Conservation (phyloP, 352 stramenopile genomes). For the Phytophthora lateralis region DNA sequence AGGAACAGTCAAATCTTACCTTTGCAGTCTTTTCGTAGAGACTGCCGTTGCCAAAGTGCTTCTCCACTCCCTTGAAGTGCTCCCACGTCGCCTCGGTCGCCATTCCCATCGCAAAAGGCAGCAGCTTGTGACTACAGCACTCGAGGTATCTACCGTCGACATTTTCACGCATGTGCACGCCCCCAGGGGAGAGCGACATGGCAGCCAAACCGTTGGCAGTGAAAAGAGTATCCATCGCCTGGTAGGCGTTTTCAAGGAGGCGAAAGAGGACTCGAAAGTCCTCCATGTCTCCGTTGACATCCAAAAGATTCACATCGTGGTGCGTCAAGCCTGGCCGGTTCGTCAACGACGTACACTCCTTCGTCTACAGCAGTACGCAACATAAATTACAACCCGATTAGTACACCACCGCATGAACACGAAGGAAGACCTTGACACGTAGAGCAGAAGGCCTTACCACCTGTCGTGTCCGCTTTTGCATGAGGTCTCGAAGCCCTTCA, state of each 20-base stretch:
- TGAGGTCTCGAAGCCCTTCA: neutral
- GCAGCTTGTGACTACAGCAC: slow-evolving; percentile 33
- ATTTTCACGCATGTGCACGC: slow-evolving; percentile 26
- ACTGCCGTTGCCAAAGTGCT: slow-evolving; percentile 27
- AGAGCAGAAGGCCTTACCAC: neutral
- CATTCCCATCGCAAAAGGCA: slow-evolving; percentile 36
- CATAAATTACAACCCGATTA: neutral
- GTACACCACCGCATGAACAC: no score
- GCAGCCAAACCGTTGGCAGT: slow-evolving; percentile 15
- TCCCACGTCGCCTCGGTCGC: slow-evolving; percentile 34
- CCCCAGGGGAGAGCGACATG: slow-evolving; percentile 15
- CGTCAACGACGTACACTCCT: neutral
- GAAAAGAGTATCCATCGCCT: slow-evolving; percentile 26
- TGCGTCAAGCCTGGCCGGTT: neutral
- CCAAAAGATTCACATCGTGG: slow-evolving; percentile 11
- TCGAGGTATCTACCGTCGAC: slow-evolving; percentile 22
- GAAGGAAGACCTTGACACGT: neutral
- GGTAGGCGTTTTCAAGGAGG: slow-evolving; percentile 19
- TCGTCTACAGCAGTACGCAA: neutral
- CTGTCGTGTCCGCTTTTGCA: neutral
- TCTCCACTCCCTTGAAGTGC: slow-evolving; percentile 34
- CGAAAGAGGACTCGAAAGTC: slow-evolving; percentile 21
- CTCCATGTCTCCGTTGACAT: slow-evolving; percentile 9
- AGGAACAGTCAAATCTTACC: slow-evolving; percentile 4
- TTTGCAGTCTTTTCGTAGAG: slow-evolving; percentile 32